Conservation (phyloP, 2,329 filamentous ascomycete genomes). For the Talaromyces albobiverticillius region DNA sequence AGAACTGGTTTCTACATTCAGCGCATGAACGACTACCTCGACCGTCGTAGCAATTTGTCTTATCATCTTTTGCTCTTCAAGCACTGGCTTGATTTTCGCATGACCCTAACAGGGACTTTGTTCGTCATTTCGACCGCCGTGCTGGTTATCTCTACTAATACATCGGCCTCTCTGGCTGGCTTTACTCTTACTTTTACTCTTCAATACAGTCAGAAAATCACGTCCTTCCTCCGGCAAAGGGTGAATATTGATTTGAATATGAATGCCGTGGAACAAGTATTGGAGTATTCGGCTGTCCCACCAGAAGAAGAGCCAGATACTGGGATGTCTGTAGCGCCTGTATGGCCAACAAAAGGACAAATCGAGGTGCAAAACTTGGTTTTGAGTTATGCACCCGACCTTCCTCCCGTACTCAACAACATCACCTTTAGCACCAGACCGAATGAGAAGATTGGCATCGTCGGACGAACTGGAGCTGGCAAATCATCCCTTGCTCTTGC, state of each 20-base stretch:
- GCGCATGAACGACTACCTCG: slow-evolving; percentile 68
- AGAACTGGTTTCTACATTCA: slow-evolving; percentile 66
- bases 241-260: slow-evolving; percentile 62
- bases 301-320: slow-evolving; percentile 22
- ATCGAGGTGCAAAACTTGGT: slow-evolving; percentile 1
- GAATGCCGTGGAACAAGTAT: slow-evolving; percentile 40
- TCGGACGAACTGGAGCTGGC: slow-evolving; percentile 18
- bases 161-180: slow-evolving; percentile 68
- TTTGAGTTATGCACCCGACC: slow-evolving; percentile 1
- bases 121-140: slow-evolving; percentile 65
- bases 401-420: slow-evolving; percentile 5
- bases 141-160: slow-evolving; percentile 59
- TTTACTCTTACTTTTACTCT: slow-evolving; percentile 73
- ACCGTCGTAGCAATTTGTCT: slow-evolving; percentile 63
- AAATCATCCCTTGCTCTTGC: slow-evolving; percentile 18
- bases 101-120: slow-evolving; percentile 65
- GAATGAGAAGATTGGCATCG: slow-evolving; percentile 7
- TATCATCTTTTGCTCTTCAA: slow-evolving; percentile 71
- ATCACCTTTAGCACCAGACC: background rate
- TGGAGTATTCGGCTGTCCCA: slow-evolving; percentile 51
- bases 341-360: slow-evolving; percentile 24
- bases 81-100: slow-evolving; percentile 72
- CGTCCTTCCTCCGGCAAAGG: slow-evolving; percentile 43
- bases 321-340: slow-evolving; percentile 23
- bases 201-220: slow-evolving; percentile 62